A percentile compares a stretch with the other conserved stretches of the same genome.
Evolutionary conservation across 1,284 basidiomycete species (phyloP).

Genomic region (Heterobasidion annosum): DNA sequence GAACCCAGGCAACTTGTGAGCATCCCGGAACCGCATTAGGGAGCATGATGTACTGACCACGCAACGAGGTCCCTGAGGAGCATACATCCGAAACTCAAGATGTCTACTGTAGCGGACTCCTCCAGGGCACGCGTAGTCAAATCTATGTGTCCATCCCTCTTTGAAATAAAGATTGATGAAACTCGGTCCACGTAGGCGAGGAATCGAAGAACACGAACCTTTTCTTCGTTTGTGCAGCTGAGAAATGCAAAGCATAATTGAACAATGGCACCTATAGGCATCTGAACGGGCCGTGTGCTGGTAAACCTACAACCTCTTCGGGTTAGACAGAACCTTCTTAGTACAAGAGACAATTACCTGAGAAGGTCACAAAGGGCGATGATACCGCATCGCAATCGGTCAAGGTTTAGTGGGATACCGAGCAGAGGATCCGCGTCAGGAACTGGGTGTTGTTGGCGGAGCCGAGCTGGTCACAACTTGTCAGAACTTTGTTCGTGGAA

Average conservation of each 20-base stretch:
- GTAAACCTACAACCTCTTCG: conserved; percentile 33
- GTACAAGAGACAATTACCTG: conserved; percentile 35
- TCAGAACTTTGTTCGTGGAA: background rate
- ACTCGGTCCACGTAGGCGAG: conserved; percentile 1
- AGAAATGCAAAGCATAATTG: conserved; percentile 45
- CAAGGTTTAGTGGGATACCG: conserved; percentile 44
- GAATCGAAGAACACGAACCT: conserved; percentile 21
- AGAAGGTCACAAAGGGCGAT: conserved; percentile 45
- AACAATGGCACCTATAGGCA: conserved; percentile 62
- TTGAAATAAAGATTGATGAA: background rate
- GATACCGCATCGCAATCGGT: conserved; percentile 49
- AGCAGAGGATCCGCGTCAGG: conserved; percentile 26
- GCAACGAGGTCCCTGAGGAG: conserved; percentile 38
- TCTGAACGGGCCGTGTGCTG: conserved; percentile 56
- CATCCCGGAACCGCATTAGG: background rate
- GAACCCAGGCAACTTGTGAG: background rate
- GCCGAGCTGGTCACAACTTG: background rate
- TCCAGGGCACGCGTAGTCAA: conserved; percentile 43
- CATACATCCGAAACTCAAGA: conserved; percentile 45
- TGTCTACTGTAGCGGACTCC: conserved; percentile 37
- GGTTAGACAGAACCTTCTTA: background rate
- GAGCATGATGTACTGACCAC: conserved; percentile 29
- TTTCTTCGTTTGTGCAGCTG: conserved; percentile 46
- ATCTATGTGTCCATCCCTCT: conserved; percentile 45
- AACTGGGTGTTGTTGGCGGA: conserved; percentile 5